Base-by-base conservation (phyloP, 768 basidiomycete species). In the Boletus rufocinnamomeus region DNA sequence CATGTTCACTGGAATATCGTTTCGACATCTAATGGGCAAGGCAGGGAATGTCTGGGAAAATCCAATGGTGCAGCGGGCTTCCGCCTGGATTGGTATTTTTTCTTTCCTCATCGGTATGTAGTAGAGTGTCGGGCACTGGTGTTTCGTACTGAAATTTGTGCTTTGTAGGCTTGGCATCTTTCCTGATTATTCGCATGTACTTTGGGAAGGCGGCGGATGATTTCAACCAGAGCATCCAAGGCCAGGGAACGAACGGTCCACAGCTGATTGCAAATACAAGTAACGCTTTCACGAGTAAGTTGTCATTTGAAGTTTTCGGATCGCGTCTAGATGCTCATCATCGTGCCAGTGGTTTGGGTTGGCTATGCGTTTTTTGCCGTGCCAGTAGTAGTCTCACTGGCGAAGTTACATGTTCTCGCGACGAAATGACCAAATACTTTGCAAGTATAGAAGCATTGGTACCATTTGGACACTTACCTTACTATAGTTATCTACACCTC, bases 121-220 rank as follows among this genome's bases (percentile, higher is more conserved):
- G 34, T 43, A 16, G n/a, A 38, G 13, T 9, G 7, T 17, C 16
- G 1, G 23, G 13, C 7, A 21, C 32, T 52, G 8, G 37, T 5
- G 28, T 41, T 27, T 51, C 21, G 19, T 47, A 17, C 61, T 35
- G 40, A 57, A 41, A 8, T 51, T 34, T 49, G 35, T 52, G 19
- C 48, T 34, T 17, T 37, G 45, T 17, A 90, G 89, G 89, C 16
- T 70, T 89, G 57, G 84, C 84, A 3, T 77, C 87, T 10, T 88
- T 89, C 75, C 77, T 90, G 21, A 79, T 92, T 58, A 74, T 88
- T 53, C 84, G 88, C 59, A 88, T 93, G 82, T 90, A 86, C 83
- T 90, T 90, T 60, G 88, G 86, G 21, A 90, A 91, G 71, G 84
- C 89, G 2, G 84, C 86, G 0, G 81, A 86, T 52, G 89, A 91